These are phyloP conservation scores for Artemisia tridentata DNA, from an alignment of 129 eudicot genomes.

Conservation along the genomic window DNA sequence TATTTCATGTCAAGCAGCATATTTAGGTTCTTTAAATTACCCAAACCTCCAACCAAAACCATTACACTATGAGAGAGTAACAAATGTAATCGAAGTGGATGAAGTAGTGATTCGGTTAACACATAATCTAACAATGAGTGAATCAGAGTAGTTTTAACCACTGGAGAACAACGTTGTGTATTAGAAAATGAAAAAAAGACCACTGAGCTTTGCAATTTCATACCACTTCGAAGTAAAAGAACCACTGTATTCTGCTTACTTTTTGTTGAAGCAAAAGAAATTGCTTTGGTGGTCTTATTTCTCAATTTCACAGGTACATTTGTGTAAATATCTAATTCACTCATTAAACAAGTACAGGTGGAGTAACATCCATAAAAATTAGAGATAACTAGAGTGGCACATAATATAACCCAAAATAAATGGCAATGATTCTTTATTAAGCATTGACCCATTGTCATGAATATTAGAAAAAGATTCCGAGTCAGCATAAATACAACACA, in stretches of 20 bases:
- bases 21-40: not conserved
- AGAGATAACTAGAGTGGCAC: not conserved
- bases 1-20: slow-evolving; percentile 3
- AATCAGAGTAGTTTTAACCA: not conserved
- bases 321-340: slow-evolving; percentile 7
- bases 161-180: not conserved
- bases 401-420: not conserved
- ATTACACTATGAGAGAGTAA: not conserved
- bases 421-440: slow-evolving; percentile 6
- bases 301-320: slow-evolving; percentile 1
- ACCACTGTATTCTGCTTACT: not conserved
- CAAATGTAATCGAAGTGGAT: no score
- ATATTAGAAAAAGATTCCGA: slow-evolving; percentile 1
- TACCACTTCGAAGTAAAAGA: slow-evolving; percentile 10
- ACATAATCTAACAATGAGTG: no score
- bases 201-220: not conserved
- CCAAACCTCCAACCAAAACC: not conserved
- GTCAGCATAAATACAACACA: not conserved
- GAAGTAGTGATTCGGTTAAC: no score
- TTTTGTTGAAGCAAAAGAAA: not conserved
- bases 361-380: slow-evolving; percentile 5
- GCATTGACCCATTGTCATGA: slow-evolving; percentile 16
- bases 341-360: not conserved
- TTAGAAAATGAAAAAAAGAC: not conserved
- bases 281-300: not conserved